Percentiles rank a stretch among this genome's conserved stretches.
These are phyloP conservation scores for Medicago lupulina DNA, from an alignment of 306 rosid genomes.

Conservation along the genomic window DNA sequence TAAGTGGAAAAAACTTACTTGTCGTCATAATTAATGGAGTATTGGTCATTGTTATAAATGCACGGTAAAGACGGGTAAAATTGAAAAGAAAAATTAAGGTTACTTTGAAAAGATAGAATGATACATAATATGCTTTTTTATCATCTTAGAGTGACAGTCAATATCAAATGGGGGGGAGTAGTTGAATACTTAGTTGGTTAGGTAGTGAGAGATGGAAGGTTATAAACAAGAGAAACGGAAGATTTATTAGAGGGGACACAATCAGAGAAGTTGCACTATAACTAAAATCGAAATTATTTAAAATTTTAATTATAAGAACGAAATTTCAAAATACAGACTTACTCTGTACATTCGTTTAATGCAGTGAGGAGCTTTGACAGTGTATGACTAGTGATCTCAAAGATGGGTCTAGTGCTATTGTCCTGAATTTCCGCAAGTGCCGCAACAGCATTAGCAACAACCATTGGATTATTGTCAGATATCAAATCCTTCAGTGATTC, in stretches of 20 bases:
- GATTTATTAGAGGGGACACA: background rate
- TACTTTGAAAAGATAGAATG: background rate
- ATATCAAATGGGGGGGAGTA: background rate
- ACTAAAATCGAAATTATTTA: background rate
- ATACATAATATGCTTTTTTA: background rate
- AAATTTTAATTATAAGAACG: constrained; percentile 29
- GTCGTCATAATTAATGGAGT: background rate
- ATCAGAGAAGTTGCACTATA: constrained; percentile 10
- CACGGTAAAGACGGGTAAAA: background rate
- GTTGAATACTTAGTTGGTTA: background rate
- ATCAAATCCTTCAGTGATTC: constrained; percentile 97
- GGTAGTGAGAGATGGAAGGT: background rate
- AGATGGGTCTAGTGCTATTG: constrained; percentile 79
- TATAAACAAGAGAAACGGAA: background rate
- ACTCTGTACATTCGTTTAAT: constrained; percentile 99
- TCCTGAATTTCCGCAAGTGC: constrained; percentile 99
- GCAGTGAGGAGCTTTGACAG: constrained; percentile 98
- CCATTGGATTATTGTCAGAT: constrained; percentile 99
- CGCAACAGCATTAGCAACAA: constrained; percentile 99
- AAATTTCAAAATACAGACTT: constrained; percentile 48
- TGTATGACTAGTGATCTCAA: constrained; percentile 87
- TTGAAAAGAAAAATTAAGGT: background rate
- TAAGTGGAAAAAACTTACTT: background rate
- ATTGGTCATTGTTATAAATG: background rate
- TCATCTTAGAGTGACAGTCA: background rate